A percentile compares a stretch with the other conserved stretches of the same genome.
These are phyloP conservation scores for Stramenopiles sp. DNA, from an alignment of 352 stramenopile species.

Conservation along the genomic window DNA sequence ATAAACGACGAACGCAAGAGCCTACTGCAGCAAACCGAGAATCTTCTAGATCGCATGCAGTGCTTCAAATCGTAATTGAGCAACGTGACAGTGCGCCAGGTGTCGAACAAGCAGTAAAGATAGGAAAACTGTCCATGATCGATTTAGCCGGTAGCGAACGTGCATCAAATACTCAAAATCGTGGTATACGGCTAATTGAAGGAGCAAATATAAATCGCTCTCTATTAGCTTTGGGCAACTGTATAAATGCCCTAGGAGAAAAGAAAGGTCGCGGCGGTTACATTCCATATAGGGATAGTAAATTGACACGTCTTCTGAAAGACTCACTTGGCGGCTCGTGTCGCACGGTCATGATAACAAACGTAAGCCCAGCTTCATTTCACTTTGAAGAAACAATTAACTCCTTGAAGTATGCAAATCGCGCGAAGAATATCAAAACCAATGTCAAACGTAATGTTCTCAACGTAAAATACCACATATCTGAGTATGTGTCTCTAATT, in stretches of 20 bases:
- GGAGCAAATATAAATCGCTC: constrained; percentile 75
- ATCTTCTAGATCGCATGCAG: constrained; percentile 60
- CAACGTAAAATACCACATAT: constrained; percentile 55
- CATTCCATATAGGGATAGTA: constrained; percentile 65
- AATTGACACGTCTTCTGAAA: constrained; percentile 62
- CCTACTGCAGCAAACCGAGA: constrained; percentile 58
- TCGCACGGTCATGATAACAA: constrained; percentile 77
- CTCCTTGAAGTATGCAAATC: constrained; percentile 72
- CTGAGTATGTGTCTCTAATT: constrained; percentile 60
- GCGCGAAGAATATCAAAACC: constrained; percentile 78
- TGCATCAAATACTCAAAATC: constrained; percentile 63
- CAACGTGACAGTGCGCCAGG: constrained; percentile 31
- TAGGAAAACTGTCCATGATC: constrained; percentile 64
- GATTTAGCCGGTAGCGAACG: constrained; percentile 69
- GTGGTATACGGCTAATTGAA: constrained; percentile 43
- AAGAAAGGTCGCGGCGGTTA: constrained; percentile 42
- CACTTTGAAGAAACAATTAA: constrained; percentile 75
- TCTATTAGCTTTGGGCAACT: constrained; percentile 66
- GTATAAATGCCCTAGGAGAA: constrained; percentile 71
- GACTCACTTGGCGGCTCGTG: constrained; percentile 71
- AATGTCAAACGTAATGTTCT: constrained; percentile 59
- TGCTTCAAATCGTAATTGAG: constrained; percentile 57
- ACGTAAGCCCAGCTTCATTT: constrained; percentile 46
- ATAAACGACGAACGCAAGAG: constrained; percentile 45
- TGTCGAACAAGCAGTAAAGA: constrained; percentile 28